Conservation (phyloP, 2,329 filamentous ascomycete species). For the Fusarium brevicatenulatum region DNA sequence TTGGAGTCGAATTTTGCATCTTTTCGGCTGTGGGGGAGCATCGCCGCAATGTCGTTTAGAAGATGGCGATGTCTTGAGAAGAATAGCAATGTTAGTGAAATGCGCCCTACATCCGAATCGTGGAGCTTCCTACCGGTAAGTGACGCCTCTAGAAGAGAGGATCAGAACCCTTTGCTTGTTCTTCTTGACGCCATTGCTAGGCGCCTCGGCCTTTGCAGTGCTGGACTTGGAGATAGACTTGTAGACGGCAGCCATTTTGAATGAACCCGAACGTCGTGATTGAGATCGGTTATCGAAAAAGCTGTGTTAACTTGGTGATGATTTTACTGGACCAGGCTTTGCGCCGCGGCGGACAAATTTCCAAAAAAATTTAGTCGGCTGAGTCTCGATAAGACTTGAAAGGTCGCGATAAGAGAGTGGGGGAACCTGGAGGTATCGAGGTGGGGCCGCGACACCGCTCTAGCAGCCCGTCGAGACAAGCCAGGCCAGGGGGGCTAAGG, state of each 20-base stretch:
- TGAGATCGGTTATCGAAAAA: slow-evolving; percentile 3
- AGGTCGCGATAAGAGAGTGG: slow-evolving; percentile 43
- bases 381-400: slow-evolving; percentile 46
- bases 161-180: slow-evolving; percentile 86
- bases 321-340: slow-evolving; percentile 27
- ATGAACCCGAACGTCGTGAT: slow-evolving; percentile 14
- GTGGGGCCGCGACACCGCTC: slow-evolving; percentile 40
- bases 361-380: slow-evolving; percentile 46
- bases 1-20: slow-evolving; percentile 98
- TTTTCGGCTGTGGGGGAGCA: slow-evolving; percentile 92
- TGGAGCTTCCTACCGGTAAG: slow-evolving; percentile 71
- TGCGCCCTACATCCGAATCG: slow-evolving; percentile 14
- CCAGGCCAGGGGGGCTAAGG: not conserved
- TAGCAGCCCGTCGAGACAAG: slow-evolving; percentile 17
- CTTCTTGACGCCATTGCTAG: slow-evolving; percentile 63
- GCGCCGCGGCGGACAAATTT: slow-evolving; percentile 36
- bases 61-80: slow-evolving; percentile 84
- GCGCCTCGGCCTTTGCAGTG: slow-evolving; percentile 60
- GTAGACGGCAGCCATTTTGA: slow-evolving; percentile 74
- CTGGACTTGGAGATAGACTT: slow-evolving; percentile 75
- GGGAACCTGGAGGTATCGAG: not conserved
- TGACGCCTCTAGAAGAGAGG: slow-evolving; percentile 91
- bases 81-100: slow-evolving; percentile 24
- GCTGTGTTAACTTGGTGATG: slow-evolving; percentile 31
- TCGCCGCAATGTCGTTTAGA: slow-evolving; percentile 84